phyloP scores from a whole-genome alignment of 2,329 filamentous ascomycete genomes.

The Falciphora oryzae region DNA sequence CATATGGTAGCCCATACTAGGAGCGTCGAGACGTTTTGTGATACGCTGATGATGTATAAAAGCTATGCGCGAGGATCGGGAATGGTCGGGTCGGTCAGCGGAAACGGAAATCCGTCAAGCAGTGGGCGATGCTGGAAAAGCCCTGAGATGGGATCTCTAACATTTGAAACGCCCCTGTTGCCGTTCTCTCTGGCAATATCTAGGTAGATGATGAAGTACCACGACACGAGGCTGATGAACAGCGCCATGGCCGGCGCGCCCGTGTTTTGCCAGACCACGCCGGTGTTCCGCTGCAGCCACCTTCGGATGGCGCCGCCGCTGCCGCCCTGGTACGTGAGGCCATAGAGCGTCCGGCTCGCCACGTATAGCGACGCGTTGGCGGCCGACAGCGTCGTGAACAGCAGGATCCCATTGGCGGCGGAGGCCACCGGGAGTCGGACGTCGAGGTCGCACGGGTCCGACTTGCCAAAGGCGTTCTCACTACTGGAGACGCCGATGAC shows the following conservation, averaged over 20 bases:
- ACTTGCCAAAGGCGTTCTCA: no score
- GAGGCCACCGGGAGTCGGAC: background rate
- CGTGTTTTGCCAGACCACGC: constrained; percentile 8
- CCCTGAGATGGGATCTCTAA: background rate
- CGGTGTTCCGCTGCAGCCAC: constrained; percentile 6
- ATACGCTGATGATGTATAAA: constrained; percentile 11
- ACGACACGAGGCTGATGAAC: constrained; percentile 7
- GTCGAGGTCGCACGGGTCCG: no score
- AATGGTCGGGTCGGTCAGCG: no score
- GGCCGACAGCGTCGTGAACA: constrained; percentile 12
- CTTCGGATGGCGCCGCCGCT: constrained; percentile 5
- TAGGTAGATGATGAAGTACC: constrained; percentile 10
- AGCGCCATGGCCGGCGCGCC: constrained; percentile 11
- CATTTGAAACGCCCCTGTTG: background rate
- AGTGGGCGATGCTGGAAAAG: background rate
- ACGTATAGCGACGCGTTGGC: constrained; percentile 13
- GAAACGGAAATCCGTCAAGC: no score
- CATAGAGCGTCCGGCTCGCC: constrained; percentile 14
- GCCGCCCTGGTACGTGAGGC: constrained; percentile 10
- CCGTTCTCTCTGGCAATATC: background rate
- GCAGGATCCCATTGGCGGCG: constrained; percentile 11
- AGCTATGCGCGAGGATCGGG: background rate
- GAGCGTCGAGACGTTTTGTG: constrained; percentile 10
- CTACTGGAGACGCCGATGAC: background rate
- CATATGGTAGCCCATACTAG: constrained; percentile 11